phyloP scores from a whole-genome alignment of 164 flowering plant genomes.

The Magnolia sinica region DNA sequence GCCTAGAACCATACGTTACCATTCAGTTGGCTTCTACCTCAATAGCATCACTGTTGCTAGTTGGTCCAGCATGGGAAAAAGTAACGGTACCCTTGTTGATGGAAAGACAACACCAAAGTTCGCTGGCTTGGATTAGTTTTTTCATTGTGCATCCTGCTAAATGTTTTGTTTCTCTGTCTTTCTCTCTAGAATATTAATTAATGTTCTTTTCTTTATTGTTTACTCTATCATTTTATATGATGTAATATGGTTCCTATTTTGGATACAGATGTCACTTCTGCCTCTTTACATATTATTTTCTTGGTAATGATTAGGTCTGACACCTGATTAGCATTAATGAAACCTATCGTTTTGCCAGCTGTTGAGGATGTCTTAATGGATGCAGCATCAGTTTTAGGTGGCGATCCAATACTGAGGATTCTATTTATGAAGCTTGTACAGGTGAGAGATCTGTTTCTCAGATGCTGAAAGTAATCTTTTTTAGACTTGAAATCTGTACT shows the following conservation, averaged over 20 bases:
- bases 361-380: conserved; percentile 90
- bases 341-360: conserved; percentile 48
- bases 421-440: conserved; percentile 83
- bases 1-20: no score
- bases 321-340: conserved; percentile 3
- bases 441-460: conserved; percentile 38
- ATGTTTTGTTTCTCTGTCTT: background rate
- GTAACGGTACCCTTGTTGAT: background rate
- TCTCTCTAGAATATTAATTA: background rate
- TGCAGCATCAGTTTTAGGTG: conserved; percentile 92
- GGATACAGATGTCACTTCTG: background rate
- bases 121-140: background rate
- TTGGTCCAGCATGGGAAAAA: background rate
- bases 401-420: conserved; percentile 74
- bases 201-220: background rate
- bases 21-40: background rate
- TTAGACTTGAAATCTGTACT: background rate
- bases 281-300: background rate
- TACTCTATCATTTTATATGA: background rate
- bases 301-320: background rate
- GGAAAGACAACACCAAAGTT: background rate
- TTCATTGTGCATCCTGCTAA: background rate
- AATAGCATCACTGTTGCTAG: background rate
- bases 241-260: background rate
- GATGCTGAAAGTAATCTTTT: background rate